Percentiles rank a stretch among this genome's conserved stretches.
These are phyloP conservation scores for Neurospora cerealis DNA, from an alignment of 495 filamentous ascomycete genomes.

Conservation along the genomic window DNA sequence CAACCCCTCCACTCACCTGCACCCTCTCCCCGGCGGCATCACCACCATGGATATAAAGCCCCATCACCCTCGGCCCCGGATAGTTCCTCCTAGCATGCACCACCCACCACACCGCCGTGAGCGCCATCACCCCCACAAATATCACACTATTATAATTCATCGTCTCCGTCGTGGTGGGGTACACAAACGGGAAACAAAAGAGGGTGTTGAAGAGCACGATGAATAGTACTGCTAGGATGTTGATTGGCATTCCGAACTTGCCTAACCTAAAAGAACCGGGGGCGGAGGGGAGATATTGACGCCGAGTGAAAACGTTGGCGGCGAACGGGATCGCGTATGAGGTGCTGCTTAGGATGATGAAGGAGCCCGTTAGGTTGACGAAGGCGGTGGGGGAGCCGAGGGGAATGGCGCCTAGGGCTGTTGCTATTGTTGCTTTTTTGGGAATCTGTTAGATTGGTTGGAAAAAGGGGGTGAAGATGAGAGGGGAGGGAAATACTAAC, in stretches of 20 bases:
- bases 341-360: conserved; percentile 61
- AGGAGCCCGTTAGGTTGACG: conserved; percentile 61
- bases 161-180: conserved; percentile 45
- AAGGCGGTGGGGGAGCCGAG: conserved; percentile 67
- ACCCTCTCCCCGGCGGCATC: not conserved
- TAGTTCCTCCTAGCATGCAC: conserved; percentile 47
- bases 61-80: conserved; percentile 46
- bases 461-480: too few relatives aligned
- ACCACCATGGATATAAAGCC: conserved; percentile 35
- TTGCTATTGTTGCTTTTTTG: conserved; percentile 37
- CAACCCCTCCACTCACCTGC: not conserved
- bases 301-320: conserved; percentile 57
- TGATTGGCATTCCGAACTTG: conserved; percentile 48
- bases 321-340: conserved; percentile 71
- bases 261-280: conserved; percentile 54
- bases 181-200: conserved; percentile 58
- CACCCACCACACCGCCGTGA: conserved; percentile 54
- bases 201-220: conserved; percentile 62
- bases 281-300: conserved; percentile 53
- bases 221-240: conserved; percentile 48
- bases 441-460: too few relatives aligned
- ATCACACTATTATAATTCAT: conserved; percentile 68
- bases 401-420: conserved; percentile 63
- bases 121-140: conserved; percentile 43
- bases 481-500: too few relatives aligned